Base-by-base conservation (phyloP, 108 stramenopile species). In the Conticribra weissflogii region DNA sequence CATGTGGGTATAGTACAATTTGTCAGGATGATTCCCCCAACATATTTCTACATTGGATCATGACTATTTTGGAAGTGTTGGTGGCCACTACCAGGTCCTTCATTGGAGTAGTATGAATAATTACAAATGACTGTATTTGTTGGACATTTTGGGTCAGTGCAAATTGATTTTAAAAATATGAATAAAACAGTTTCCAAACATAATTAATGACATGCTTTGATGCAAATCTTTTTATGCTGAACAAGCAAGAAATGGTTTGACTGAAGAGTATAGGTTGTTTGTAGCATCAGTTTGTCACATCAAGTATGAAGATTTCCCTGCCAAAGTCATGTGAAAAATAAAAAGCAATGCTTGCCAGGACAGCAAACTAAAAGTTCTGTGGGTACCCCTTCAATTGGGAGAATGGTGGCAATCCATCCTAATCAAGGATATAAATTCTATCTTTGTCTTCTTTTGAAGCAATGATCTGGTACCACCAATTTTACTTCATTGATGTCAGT, bases 261-360 rank as follows among this genome's bases (percentile, higher is more conserved):
- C 5, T 41, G 5, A 41, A 9, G 36, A 46, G 33, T 2, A 41
- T 5, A 36, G 44, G 59, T 4, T 8, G 33, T 2, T 14, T 32
- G 23, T 8, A 3, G 17, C 2, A 24, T 5, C 3, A 3, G 18
- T 21, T 51, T 4, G 19, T 19, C 3, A 51, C 9, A 17, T 51
- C 50, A 51, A 51, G 16, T 51, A 51, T 18, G 50, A 51, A 51
- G 50, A 51, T 21, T 51, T 51, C 16, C 50, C 50, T 18, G 19
- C 3, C 3, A 5, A 16, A 16, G 12, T 51, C 19, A 18, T 51
- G 4, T 51, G 50, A 51, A 19, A 3, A 51, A 51, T 4, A 51
- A 3, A 5, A 51, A 14, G 19, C 19, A 41, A 3, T 5, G 44
- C 12, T 14, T 15, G 15, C 44, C 44, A 45, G 15, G 44, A n/a